Conservation (phyloP, 495 filamentous ascomycete genomes). For the Aspergillus panamensis region DNA sequence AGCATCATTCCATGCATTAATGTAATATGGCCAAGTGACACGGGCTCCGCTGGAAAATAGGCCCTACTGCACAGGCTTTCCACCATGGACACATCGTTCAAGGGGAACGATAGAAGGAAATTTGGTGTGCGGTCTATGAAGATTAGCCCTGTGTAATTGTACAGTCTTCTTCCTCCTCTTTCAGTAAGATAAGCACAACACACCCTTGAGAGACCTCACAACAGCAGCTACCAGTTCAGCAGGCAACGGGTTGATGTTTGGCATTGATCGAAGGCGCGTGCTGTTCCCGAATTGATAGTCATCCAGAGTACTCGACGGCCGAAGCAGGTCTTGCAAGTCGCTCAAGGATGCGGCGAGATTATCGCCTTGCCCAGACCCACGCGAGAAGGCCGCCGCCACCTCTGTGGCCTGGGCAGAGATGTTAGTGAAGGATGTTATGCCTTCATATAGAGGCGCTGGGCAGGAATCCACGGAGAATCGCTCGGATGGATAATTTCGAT, state of each 20-base stretch:
- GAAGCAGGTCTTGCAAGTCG: neutral
- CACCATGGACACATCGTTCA: conserved; percentile 19
- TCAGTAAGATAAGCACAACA: neutral
- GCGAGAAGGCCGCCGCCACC: conserved; percentile 3
- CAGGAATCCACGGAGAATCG: neutral
- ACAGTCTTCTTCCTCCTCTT: neutral
- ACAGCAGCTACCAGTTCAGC: conserved; percentile 1
- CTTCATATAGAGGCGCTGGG: conserved; percentile 4
- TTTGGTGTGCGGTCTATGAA: conserved; percentile 1
- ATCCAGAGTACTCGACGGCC: neutral
- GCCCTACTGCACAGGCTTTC: conserved; percentile 23
- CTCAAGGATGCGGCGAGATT: conserved; percentile 1
- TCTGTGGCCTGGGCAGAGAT: conserved; percentile 6
- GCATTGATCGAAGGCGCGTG: neutral
- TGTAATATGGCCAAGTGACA: conserved; percentile 19
- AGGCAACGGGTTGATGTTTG: neutral
- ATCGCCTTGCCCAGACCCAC: neutral
- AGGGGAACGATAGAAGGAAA: conserved; percentile 9
- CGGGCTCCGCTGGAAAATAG: conserved; percentile 23
- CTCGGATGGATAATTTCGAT: neutral
- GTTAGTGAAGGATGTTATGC: conserved; percentile 9
- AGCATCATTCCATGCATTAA: conserved; percentile 25
- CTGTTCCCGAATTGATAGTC: neutral
- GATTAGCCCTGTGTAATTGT: neutral
- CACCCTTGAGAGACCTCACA: conserved; percentile 6